Evolutionary conservation across 768 basidiomycete genomes (phyloP).

Genomic region (Russula sp.): DNA sequence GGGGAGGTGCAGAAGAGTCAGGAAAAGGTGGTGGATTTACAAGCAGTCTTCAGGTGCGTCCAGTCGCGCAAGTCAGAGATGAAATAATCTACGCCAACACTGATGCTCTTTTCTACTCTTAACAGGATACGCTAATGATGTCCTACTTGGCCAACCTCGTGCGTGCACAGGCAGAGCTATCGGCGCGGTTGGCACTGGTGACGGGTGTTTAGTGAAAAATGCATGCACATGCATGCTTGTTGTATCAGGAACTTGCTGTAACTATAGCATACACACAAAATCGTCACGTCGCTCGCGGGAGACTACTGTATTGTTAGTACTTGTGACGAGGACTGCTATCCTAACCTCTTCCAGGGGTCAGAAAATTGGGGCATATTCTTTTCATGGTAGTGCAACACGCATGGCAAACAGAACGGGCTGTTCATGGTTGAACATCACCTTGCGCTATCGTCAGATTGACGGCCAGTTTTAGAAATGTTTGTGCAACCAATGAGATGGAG

Average conservation of each 20-base stretch:
- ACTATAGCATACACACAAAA: slow-evolving; percentile 6
- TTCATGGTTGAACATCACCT: no score
- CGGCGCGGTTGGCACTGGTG: slow-evolving; percentile 78
- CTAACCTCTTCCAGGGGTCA: no score
- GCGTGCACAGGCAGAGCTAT: slow-evolving; percentile 89
- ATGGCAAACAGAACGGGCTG: no score
- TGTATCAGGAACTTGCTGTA: slow-evolving; percentile 24
- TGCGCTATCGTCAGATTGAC: no score
- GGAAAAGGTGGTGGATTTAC: slow-evolving; percentile 76
- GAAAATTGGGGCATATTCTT: neutral
- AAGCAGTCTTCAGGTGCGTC: slow-evolving; percentile 64
- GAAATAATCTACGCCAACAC: slow-evolving; percentile 29
- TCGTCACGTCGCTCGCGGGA: neutral
- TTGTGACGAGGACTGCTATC: neutral
- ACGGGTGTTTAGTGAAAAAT: slow-evolving; percentile 42
- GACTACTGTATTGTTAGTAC: neutral
- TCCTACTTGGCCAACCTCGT: slow-evolving; percentile 93
- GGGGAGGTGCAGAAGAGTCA: slow-evolving; percentile 62
- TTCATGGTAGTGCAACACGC: no score
- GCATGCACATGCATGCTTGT: slow-evolving; percentile 7
- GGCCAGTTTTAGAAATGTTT: no score
- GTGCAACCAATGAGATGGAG: no score
- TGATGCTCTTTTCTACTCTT: neutral
- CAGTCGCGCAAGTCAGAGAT: neutral
- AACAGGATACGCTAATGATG: slow-evolving; percentile 88